A percentile compares a stretch with the other conserved stretches of the same genome.
Evolutionary conservation across 352 stramenopile species (phyloP).

Genomic region (Pythium myriotylum): DNA sequence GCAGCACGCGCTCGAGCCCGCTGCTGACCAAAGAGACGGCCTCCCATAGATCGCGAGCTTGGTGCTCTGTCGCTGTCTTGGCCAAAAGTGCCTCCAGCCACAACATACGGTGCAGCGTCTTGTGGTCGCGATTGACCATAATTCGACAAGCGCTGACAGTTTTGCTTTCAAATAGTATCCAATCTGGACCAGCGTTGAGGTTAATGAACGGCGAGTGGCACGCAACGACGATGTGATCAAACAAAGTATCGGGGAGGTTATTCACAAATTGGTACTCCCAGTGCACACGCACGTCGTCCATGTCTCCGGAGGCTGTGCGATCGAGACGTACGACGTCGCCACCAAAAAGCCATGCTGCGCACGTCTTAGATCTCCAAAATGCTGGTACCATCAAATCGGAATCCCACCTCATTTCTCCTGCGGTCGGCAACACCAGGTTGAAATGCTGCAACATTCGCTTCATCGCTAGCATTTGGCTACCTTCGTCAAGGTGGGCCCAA

Average conservation of each 20-base stretch:
- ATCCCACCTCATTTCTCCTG: constrained; percentile 7
- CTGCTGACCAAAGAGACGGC: too few species aligned
- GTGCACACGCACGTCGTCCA: constrained; percentile 3
- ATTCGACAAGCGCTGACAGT: background rate
- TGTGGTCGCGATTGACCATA: background rate
- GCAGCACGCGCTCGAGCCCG: too few species aligned
- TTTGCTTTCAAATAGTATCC: constrained; percentile 6
- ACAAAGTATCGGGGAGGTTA: constrained; percentile 2
- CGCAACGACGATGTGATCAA: constrained; percentile 21
- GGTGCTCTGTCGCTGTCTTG: too few species aligned
- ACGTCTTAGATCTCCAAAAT: background rate
- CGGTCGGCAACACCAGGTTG: constrained; percentile 10
- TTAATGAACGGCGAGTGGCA: constrained; percentile 15
- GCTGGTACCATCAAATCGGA: constrained; percentile 17
- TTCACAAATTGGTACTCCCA: constrained; percentile 17
- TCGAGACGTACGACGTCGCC: constrained; percentile 5
- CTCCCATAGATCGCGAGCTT: too few species aligned
- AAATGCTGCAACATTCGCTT: constrained; percentile 27
- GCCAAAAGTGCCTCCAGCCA: background rate
- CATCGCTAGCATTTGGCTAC: constrained; percentile 14
- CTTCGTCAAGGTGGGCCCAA: background rate
- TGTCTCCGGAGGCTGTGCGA: background rate
- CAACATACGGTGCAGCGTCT: background rate
- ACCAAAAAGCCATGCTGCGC: background rate
- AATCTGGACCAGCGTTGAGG: constrained; percentile 3